Evolutionary conservation across 192 early-diverging fungal genomes (phyloP), one percentile per base, ranked within the genome.

Genomic region (Oehlia diaphana): DNA sequence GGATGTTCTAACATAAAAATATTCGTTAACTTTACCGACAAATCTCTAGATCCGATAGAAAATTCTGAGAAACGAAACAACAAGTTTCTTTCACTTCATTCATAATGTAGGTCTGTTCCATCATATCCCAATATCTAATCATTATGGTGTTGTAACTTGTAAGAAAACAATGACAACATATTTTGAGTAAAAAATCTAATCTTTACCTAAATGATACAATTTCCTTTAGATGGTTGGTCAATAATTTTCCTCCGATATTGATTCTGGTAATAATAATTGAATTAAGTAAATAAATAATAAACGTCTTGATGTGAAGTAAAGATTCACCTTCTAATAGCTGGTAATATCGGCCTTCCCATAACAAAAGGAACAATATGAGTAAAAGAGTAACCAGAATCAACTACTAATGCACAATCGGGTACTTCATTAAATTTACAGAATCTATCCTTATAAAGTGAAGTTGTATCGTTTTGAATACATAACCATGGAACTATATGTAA

Each of bases 221-320:
- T 76, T 96, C 95, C 78, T 96, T 96, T 14, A 96, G 82, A 69
- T 95, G 93, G 80, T 92, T 96, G 10, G 95, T 96, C 76, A 96
- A 82, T 62, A 96, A 82, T 62, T 94, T 95, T 4, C 95, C 95
- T 44, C 94, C 95, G 13, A 96, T 91, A 67, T 95, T 92, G 50
- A 96, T 91, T 28, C 94, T 87, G 19, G 21, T 80, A 50, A 33
- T 66, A 42, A 47, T 63, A 70, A 39, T 58, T 0, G 16, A 77
- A 47, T 50, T 14, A 8, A 74, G 12, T 28, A n/a, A 70, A 42
- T 44, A 42, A n/a, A 42, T n/a, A 39, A 21, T 13, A 70, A n/a
- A 23, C 23, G 3, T 13, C 10, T 47, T 9, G 0, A 4, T 35
- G 74, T 44, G 35, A 69, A 35, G 58, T 65, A 42, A 33, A 50